Percentiles rank a stretch among this genome's conserved stretches.
These are phyloP conservation scores for Fusarium piperis DNA, from an alignment of 2,329 filamentous ascomycete genomes.

Conservation along the genomic window DNA sequence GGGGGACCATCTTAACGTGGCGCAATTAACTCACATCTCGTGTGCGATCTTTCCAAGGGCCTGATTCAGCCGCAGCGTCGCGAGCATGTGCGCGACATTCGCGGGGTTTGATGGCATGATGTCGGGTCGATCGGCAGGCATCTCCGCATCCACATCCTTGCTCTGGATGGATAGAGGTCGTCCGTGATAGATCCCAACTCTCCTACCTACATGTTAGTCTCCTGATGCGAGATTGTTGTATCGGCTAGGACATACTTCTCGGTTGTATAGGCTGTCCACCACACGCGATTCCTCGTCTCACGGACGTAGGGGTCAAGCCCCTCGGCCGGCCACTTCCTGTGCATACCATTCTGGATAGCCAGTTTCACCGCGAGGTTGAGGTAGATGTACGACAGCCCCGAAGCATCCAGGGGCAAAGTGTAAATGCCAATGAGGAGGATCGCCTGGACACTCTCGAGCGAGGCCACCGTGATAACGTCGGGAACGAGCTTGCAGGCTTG, in stretches of 20 bases:
- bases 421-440: constrained; percentile 66
- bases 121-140: constrained; percentile 58
- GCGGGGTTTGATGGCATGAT: constrained; percentile 53
- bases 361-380: constrained; percentile 65
- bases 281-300: constrained; percentile 64
- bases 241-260: constrained; percentile 56
- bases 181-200: constrained; percentile 66
- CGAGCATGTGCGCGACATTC: constrained; percentile 58
- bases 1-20: neutral
- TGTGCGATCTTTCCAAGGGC: constrained; percentile 50
- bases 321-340: constrained; percentile 59
- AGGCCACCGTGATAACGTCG: constrained; percentile 65
- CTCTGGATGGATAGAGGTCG: constrained; percentile 63
- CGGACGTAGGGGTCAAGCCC: constrained; percentile 58
- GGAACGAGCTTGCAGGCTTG: constrained; percentile 64
- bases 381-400: constrained; percentile 66
- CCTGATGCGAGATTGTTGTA: neutral
- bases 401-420: constrained; percentile 64
- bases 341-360: constrained; percentile 70
- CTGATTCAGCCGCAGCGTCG: constrained; percentile 52
- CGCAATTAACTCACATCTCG: constrained; percentile 48
- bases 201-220: constrained; percentile 47
- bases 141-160: constrained; percentile 62
- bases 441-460: constrained; percentile 66
- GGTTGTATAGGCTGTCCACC: constrained; percentile 66